Evolutionary conservation across 495 filamentous ascomycete species (phyloP), one percentile per base, ranked within the genome.

Genomic region (Lasiosphaeris hirsuta): DNA sequence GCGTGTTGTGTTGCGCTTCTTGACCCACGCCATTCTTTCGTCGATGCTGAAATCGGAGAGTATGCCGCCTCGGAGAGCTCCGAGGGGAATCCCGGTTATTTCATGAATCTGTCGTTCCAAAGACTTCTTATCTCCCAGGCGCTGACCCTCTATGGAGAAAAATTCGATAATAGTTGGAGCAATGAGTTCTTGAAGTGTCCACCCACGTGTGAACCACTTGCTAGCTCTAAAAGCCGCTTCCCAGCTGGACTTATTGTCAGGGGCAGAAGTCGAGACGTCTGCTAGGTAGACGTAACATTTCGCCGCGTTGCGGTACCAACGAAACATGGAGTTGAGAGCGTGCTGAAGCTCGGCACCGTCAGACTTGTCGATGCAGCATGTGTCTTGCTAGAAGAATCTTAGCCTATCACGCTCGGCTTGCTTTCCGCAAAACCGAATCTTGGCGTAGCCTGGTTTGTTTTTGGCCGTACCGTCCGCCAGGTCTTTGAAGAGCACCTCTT

Each of bases 241-340:
- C 8, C 51, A 17, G 39, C 38, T 36, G 7, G 1, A 19, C 45
- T 48, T 17, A 23, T 48, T 10, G 9, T 23, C 45, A 23, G 13
- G 7, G 30, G 15, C 7, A 19, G 4, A 18, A 11, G 43, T 19
- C 8, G 17, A 7, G 7, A 76, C 50, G 48, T 77, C 72, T 6
- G 51, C 47, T 9, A 78, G 61, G 57, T 67, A 72, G 0, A 60
- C 75, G 57, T 67, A 72, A 55, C 75, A 77, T 7, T 69, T 46
- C 7, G n/a, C 47, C 13, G 73, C 57, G 0, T 56, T 44, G 34
- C 57, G 44, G 48, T 75, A 77, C 73, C 69, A 76, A 6, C 40
- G 46, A 35, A 65, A 75, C 72, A 75, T 75, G 36, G 69, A 72
- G 52, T 72, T 74, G 19, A 72, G 72, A 10, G 72, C 67, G 55